Evolutionary conservation across 306 rosid species (phyloP), one percentile per base, ranked within the genome.

Genomic region (Quercus engelmannii): DNA sequence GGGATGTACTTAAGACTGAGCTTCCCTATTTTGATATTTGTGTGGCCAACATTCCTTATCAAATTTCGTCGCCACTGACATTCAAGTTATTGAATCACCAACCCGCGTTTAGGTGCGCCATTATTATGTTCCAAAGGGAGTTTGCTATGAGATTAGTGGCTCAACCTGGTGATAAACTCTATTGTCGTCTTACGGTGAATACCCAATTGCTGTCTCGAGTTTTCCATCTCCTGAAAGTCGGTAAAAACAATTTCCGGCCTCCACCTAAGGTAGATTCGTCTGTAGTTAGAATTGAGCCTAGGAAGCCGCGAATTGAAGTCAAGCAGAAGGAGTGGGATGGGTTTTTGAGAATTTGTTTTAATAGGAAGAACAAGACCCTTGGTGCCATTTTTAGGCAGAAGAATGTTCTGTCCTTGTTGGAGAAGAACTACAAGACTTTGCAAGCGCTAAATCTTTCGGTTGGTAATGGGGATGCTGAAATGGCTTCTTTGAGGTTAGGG

Each of bases 231-330:
- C 95, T 95, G 14, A 95, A 95, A 85, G 99, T 95, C 46, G 99
- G 98, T 9, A 90, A 83, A 82, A 95, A 92, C 84, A 95, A 95
- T 78, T 94, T 94, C 70, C 92, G 97, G 10, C 97, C 97, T 61
- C 99, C 97, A 0, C 99, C 99, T 0, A 94, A 94, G 83, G 99
- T 94, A 11, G 97, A 95, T 85, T 95, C 99, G 15, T 92, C 98
- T 1, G 98, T 92, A 0, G 97, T 95, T 28, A 82, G 97, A 23
- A 92, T 92, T 26, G 99, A 95, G 88, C 98, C 99, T 1, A 81
- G 97, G 83, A 91, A 83, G 68, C 99, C 94, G 0, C 90, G 84
- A 1, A 87, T 90, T 55, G 91, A 88, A 69, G 97, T 92, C 69
- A 90, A 91, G 41, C 95, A 90, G 25, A 89, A 88, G 83, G 97